Evolutionary conservation across 208 protist species (phyloP).

Genomic region (Crithidia brevicula): DNA sequence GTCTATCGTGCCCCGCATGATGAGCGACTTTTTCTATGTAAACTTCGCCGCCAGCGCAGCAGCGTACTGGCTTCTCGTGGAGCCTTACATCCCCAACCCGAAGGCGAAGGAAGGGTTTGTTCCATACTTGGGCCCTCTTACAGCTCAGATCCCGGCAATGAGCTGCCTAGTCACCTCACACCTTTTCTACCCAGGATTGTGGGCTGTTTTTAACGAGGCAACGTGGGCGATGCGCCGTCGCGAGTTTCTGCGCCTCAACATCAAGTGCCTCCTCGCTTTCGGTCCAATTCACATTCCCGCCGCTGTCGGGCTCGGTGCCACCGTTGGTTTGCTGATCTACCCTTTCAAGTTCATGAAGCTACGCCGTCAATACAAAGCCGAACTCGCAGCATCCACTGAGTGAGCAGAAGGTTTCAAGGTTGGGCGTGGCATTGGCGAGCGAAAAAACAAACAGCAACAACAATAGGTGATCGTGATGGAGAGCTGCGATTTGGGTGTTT

Average conservation of each 20-base stretch:
- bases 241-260: constrained; percentile 66
- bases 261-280: constrained; percentile 69
- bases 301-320: constrained; percentile 39
- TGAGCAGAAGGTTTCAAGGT: not conserved
- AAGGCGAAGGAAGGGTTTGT: constrained; percentile 51
- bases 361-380: constrained; percentile 7
- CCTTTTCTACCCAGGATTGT: constrained; percentile 67
- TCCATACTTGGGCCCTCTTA: constrained; percentile 65
- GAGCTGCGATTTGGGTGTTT: too few species aligned
- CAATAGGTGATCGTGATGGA: too few species aligned
- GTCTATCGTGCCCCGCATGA: constrained; percentile 65
- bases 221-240: constrained; percentile 50
- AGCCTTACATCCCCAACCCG: constrained; percentile 45
- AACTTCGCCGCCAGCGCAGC: constrained; percentile 52
- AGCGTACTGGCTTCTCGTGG: constrained; percentile 51
- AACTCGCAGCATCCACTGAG: not conserved
- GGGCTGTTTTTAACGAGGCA: constrained; percentile 68
- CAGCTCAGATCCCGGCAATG: constrained; percentile 53
- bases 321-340: constrained; percentile 44
- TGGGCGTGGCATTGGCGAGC: too few species aligned
- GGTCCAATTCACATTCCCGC: constrained; percentile 50
- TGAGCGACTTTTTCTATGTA: constrained; percentile 80
- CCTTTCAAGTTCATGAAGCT: constrained; percentile 68
- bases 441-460: too few species aligned
- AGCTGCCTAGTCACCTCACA: constrained; percentile 59